These are phyloP conservation scores for Pleurotus djamor DNA, from an alignment of 768 basidiomycete species.

Conservation along the genomic window DNA sequence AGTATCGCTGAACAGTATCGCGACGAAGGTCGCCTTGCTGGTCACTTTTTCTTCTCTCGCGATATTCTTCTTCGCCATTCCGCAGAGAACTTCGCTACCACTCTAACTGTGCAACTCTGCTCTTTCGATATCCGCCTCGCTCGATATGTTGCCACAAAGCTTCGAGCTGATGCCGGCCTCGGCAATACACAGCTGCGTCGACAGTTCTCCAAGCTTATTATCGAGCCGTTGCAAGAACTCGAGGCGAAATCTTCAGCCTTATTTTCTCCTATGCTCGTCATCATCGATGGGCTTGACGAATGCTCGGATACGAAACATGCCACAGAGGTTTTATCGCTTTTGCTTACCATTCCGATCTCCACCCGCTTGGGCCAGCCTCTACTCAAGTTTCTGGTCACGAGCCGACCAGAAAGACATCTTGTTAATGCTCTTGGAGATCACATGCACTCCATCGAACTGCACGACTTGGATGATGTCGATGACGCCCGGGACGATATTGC, in stretches of 20 bases:
- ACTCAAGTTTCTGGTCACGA: conserved; percentile 9
- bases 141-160: background rate
- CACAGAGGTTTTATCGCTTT: background rate
- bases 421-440: background rate
- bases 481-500: background rate
- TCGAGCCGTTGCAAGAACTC: conserved; percentile 8
- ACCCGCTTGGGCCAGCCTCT: background rate
- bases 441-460: background rate
- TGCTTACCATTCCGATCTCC: background rate
- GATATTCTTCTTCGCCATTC: conserved; percentile 15
- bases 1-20: conserved; percentile 14
- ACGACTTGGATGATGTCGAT: background rate
- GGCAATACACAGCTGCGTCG: background rate
- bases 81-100: conserved; percentile 17
- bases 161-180: conserved; percentile 9
- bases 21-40: conserved; percentile 15
- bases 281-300: conserved; percentile 14
- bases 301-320: conserved; percentile 3
- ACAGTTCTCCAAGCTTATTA: conserved; percentile 13
- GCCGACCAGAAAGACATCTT: conserved; percentile 11
- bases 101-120: conserved; percentile 21
- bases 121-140: background rate
- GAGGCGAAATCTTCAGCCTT: background rate
- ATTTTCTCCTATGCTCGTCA: background rate
- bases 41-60: conserved; percentile 30